Conservation (phyloP, 2,329 filamentous ascomycete genomes). For the Pseudogymnoascus sp. region DNA sequence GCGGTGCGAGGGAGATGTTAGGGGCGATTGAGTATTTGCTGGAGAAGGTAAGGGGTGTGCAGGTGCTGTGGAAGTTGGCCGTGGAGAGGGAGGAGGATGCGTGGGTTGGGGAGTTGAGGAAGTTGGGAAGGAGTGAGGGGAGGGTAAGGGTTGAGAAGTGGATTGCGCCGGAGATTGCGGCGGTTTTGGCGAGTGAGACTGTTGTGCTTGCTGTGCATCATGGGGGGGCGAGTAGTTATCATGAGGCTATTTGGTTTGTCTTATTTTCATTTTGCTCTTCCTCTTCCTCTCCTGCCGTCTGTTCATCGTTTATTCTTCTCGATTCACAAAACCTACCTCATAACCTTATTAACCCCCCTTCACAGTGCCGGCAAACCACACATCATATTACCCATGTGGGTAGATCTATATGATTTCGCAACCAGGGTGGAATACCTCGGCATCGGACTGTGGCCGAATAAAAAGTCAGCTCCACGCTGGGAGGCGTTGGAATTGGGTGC, state of each 20-base stretch:
- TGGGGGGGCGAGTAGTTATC: constrained; percentile 34
- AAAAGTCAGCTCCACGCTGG: constrained; percentile 28
- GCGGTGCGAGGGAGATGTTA: constrained; percentile 33
- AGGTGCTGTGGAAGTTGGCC: constrained; percentile 32
- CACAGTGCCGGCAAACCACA: constrained; percentile 39
- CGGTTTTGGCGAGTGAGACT: constrained; percentile 31
- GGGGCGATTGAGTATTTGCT: constrained; percentile 31
- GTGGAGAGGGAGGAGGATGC: background rate
- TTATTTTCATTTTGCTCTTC: too few relatives aligned
- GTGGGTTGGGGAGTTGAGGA: background rate
- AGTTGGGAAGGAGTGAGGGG: background rate
- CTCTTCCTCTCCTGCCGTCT: too few relatives aligned
- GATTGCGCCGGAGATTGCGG: constrained; percentile 32
- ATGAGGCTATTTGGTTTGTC: constrained; percentile 33
- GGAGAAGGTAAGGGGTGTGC: constrained; percentile 21
- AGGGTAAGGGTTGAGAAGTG: constrained; percentile 32
- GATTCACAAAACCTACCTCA: too few relatives aligned
- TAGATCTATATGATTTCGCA: constrained; percentile 39
- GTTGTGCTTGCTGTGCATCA: constrained; percentile 32
- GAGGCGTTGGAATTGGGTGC: constrained; percentile 22
- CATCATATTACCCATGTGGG: constrained; percentile 38
- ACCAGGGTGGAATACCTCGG: constrained; percentile 34
- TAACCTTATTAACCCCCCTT: too few relatives aligned
- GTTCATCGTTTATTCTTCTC: too few relatives aligned
- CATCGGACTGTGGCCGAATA: constrained; percentile 34